Conservation (phyloP, 73 alveolate genomes). For the Uronychia setigera region DNA sequence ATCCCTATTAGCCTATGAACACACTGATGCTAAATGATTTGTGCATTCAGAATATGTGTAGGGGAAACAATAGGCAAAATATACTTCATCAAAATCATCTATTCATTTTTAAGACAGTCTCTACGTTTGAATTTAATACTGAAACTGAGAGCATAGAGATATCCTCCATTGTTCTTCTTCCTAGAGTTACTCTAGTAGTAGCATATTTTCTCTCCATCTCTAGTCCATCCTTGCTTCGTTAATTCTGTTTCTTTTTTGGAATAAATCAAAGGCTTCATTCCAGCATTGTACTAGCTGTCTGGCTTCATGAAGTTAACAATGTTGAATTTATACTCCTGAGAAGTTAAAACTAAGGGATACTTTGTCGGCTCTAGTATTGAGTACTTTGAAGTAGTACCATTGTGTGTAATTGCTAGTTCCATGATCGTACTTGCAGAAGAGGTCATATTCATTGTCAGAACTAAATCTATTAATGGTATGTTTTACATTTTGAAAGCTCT, state of each 20-base stretch:
- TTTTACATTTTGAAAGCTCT: slow-evolving; percentile 75
- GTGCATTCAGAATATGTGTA: slow-evolving; percentile 79
- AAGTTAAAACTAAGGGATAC: neutral
- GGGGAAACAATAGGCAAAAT: slow-evolving; percentile 94
- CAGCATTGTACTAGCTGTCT: slow-evolving; percentile 89
- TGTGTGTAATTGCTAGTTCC: slow-evolving; percentile 95
- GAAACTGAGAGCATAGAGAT: slow-evolving; percentile 27
- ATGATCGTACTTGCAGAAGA: slow-evolving; percentile 93
- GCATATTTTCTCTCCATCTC: slow-evolving; percentile 46
- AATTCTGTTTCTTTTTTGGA: slow-evolving; percentile 81
- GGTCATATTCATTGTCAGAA: slow-evolving; percentile 91
- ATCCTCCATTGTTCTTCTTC: slow-evolving; percentile 2
- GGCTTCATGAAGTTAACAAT: slow-evolving; percentile 98
- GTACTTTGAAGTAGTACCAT: slow-evolving; percentile 96
- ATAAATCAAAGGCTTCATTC: slow-evolving; percentile 92
- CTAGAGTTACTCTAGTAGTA: slow-evolving; percentile 14
- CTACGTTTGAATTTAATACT: slow-evolving; percentile 12
- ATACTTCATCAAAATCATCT: slow-evolving; percentile 70
- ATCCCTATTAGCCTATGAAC: slow-evolving; percentile 28
- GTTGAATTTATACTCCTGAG: slow-evolving; percentile 87
- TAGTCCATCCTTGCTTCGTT: slow-evolving; percentile 42
- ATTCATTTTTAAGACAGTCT: neutral
- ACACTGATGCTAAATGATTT: slow-evolving; percentile 11
- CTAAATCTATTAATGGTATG: neutral
- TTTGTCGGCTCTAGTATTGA: slow-evolving; percentile 88